Conservation (phyloP, 176 grass and related monocot genomes). For the Lolium rigidum region DNA sequence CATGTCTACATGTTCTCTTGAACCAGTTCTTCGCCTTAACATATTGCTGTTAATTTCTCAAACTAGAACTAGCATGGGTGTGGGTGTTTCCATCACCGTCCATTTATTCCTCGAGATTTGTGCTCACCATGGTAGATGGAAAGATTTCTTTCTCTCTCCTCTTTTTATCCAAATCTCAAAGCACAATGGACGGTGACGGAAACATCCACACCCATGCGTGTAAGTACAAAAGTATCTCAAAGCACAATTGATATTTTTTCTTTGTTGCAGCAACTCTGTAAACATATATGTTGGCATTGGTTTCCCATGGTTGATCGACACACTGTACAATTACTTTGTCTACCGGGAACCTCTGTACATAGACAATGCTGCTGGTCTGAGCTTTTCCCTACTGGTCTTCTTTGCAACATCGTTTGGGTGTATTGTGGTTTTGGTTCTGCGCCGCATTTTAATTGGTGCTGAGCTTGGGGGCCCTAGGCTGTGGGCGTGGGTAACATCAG, state of each 20-base stretch:
- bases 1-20: not conserved
- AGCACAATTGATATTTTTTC: not conserved
- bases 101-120: too few species aligned
- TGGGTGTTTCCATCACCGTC: too few species aligned
- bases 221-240: too few species aligned
- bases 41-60: not conserved
- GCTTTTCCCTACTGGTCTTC: slow-evolving; percentile 89
- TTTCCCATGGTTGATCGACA: slow-evolving; percentile 78
- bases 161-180: too few species aligned
- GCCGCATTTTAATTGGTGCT: slow-evolving; percentile 66
- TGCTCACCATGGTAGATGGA: too few species aligned
- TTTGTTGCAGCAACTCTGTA: slow-evolving; percentile 72
- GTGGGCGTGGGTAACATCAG: slow-evolving; percentile 78
- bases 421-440: slow-evolving; percentile 70
- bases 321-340: slow-evolving; percentile 79
- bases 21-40: not conserved
- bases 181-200: too few species aligned
- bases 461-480: slow-evolving; percentile 85
- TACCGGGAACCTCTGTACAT: slow-evolving; percentile 78
- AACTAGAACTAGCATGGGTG: not conserved
- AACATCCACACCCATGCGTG: too few species aligned
- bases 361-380: slow-evolving; percentile 73
- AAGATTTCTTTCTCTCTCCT: too few species aligned
- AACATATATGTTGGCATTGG: slow-evolving; percentile 96
- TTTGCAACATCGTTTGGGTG: slow-evolving; percentile 83